Conservation (phyloP, 495 filamentous ascomycete genomes). For the Daldinia vernicosa region DNA sequence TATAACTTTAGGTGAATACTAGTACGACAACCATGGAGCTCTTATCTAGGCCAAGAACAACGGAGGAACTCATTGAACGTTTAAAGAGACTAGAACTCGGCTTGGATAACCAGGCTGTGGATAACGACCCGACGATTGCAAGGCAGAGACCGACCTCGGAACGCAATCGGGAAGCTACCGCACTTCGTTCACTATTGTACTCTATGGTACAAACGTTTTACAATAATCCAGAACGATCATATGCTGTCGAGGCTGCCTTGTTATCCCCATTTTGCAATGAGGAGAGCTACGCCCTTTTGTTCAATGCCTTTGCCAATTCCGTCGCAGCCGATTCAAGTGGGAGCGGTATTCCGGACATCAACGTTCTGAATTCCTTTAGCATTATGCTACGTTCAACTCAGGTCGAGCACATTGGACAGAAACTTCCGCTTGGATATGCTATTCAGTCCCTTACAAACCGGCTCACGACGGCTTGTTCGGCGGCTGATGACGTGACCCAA, state of each 20-base stretch:
- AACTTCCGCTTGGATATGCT: neutral
- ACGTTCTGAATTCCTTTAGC: neutral
- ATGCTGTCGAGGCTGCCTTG: neutral
- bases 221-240: neutral
- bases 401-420: neutral
- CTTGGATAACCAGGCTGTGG: no score
- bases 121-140: neutral
- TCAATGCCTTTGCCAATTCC: neutral
- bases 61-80: neutral
- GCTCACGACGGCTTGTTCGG: neutral
- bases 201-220: neutral
- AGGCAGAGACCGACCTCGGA: neutral
- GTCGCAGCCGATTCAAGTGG: neutral
- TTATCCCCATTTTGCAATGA: neutral
- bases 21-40: neutral
- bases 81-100: no score
- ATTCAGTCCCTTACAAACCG: neutral
- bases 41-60: neutral
- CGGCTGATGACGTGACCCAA: neutral
- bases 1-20: neutral
- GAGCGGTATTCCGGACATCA: neutral
- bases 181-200: neutral
- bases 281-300: neutral
- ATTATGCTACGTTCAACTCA: neutral
- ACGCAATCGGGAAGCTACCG: neutral